These are phyloP conservation scores for Porodaedalea pini DNA, from an alignment of 1,284 basidiomycete genomes.

Conservation along the genomic window DNA sequence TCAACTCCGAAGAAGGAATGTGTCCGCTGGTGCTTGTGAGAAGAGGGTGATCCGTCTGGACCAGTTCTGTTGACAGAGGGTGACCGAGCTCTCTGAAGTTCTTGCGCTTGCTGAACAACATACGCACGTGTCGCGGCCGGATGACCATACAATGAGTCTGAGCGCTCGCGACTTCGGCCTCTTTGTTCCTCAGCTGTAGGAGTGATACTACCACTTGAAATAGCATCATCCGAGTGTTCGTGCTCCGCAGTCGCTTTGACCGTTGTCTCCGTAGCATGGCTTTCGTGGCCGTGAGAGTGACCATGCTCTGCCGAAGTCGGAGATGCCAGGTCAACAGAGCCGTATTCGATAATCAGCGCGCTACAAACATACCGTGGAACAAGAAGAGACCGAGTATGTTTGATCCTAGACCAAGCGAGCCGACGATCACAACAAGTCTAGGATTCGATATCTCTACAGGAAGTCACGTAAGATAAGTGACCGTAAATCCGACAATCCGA, in stretches of 20 bases:
- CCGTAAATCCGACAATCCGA: slow-evolving; percentile 2
- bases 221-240: slow-evolving; percentile 12
- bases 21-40: not conserved
- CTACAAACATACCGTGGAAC: slow-evolving; percentile 76
- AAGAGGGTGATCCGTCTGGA: not conserved
- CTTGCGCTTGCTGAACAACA: slow-evolving; percentile 84
- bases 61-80: slow-evolving; percentile 39
- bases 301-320: slow-evolving; percentile 54
- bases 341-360: not conserved
- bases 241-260: slow-evolving; percentile 19
- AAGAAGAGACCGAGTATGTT: slow-evolving; percentile 93
- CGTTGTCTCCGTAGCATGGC: slow-evolving; percentile 17
- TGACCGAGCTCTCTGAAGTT: slow-evolving; percentile 62
- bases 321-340: not conserved
- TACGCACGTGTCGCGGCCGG: slow-evolving; percentile 87
- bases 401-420: slow-evolving; percentile 83
- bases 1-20: not conserved
- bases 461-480: not conserved
- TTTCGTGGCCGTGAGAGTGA: slow-evolving; percentile 49
- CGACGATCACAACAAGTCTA: slow-evolving; percentile 86
- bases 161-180: slow-evolving; percentile 37
- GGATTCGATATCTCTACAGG: slow-evolving; percentile 85
- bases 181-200: slow-evolving; percentile 23
- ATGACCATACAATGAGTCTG: slow-evolving; percentile 72
- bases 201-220: slow-evolving; percentile 24